Percentiles rank a stretch among this genome's conserved stretches.
phyloP scores from a whole-genome alignment of 225 moss, liverwort and hornwort species.

The Neckera pumila region DNA sequence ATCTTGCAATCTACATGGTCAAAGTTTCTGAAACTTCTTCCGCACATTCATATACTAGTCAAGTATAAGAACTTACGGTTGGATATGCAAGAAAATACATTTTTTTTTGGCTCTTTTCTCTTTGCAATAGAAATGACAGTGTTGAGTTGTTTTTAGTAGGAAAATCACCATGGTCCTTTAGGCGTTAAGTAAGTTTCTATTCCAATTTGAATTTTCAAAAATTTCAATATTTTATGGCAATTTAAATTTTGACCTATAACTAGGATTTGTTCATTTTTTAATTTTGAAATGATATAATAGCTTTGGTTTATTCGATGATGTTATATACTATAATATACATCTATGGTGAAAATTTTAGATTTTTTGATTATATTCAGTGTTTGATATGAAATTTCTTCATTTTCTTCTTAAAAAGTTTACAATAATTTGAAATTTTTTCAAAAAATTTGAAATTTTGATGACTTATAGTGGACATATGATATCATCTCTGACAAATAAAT shows the following conservation, averaged over 20 bases:
- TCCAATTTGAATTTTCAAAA: not conserved
- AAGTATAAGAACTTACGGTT: too few species aligned
- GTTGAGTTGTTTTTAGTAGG: too few species aligned
- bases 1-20: too few species aligned
- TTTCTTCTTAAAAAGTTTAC: too few species aligned
- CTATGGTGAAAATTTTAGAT: not conserved
- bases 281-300: fast-evolving
- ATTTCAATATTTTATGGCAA: not conserved
- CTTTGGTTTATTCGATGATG: fast-evolving
- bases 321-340: not conserved
- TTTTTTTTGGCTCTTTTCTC: too few species aligned
- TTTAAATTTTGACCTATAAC: too few species aligned
- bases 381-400: not conserved
- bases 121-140: too few species aligned
- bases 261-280: not conserved
- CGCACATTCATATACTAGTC: too few species aligned
- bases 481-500: not conserved
- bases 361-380: not conserved
- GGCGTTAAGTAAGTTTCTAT: too few species aligned
- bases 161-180: too few species aligned
- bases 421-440: not conserved
- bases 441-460: not conserved
- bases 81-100: too few species aligned
- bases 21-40: too few species aligned
- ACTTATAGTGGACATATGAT: not conserved